Evolutionary conservation across 2,329 filamentous ascomycete species (phyloP).

Genomic region (Penicillium sumatraense): DNA sequence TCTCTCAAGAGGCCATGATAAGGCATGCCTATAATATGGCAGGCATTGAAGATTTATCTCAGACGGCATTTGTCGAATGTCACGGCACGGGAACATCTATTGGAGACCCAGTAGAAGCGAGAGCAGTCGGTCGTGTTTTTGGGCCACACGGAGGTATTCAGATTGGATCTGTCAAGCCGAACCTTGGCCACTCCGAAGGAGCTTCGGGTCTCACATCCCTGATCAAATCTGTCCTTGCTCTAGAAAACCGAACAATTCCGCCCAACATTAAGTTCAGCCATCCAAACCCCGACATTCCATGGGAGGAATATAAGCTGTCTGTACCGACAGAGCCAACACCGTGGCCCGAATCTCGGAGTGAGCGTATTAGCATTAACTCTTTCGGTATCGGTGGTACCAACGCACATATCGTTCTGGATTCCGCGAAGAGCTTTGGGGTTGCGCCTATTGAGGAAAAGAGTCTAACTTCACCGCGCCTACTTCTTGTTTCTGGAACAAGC

Average conservation of each 20-base stretch:
- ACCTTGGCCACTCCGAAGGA: constrained; percentile 29
- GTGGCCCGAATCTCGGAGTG: constrained; percentile 9
- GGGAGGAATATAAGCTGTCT: background rate
- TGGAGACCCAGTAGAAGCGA: constrained; percentile 14
- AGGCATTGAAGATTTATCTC: constrained; percentile 6
- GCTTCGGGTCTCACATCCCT: constrained; percentile 25
- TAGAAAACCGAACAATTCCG: constrained; percentile 22
- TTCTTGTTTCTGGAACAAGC: constrained; percentile 29
- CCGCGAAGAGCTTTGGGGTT: constrained; percentile 10
- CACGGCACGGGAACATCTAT: constrained; percentile 20
- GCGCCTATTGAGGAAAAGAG: background rate
- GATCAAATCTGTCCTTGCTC: constrained; percentile 24
- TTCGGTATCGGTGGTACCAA: constrained; percentile 14
- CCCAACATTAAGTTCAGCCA: constrained; percentile 28
- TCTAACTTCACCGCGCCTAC: constrained; percentile 10
- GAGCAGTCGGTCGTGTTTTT: constrained; percentile 16
- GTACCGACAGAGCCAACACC: constrained; percentile 1
- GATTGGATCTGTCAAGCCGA: constrained; percentile 28
- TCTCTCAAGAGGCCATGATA: constrained; percentile 12
- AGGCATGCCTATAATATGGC: constrained; percentile 4
- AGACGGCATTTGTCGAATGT: constrained; percentile 21
- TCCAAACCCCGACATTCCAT: constrained; percentile 7
- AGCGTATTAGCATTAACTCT: constrained; percentile 28
- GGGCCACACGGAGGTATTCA: background rate
- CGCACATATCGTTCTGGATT: constrained; percentile 10